Percentiles rank a stretch among this genome's conserved stretches.
These are phyloP conservation scores for Oryza punctata DNA, from an alignment of 176 grass and related monocot species.

Conservation along the genomic window DNA sequence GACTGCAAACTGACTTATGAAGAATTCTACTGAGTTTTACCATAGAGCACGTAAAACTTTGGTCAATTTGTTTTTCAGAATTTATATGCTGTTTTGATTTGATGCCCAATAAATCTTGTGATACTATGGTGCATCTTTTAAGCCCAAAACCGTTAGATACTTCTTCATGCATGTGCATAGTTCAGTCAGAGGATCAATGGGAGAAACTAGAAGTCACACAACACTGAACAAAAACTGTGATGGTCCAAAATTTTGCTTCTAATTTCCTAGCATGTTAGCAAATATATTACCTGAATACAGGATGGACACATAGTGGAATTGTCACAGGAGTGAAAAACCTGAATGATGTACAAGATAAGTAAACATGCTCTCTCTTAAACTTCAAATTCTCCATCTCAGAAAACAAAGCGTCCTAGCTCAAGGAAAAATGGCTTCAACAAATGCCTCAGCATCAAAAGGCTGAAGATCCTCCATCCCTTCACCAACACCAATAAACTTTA, in stretches of 20 bases:
- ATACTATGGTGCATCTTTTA: too few relatives aligned
- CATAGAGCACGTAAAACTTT: too few relatives aligned
- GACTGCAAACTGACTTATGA: too few relatives aligned
- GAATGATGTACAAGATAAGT: not conserved
- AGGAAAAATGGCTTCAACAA: conserved; percentile 93
- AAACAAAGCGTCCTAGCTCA: conserved; percentile 22
- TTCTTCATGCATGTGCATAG: too few relatives aligned
- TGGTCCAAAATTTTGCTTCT: conserved; percentile 11
- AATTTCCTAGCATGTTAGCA: conserved; percentile 11
- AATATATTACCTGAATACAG: conserved; percentile 16
- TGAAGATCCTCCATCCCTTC: conserved; percentile 97
- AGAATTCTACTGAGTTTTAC: too few relatives aligned
- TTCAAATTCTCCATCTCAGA: not conserved
- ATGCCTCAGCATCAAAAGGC: conserved; percentile 88
- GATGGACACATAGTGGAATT: not conserved
- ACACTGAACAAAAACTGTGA: not conserved
- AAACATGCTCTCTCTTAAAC: not conserved
- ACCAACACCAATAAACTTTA: conserved; percentile 92
- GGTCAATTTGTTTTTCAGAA: too few relatives aligned
- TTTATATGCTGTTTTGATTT: too few relatives aligned
- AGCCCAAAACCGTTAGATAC: too few relatives aligned
- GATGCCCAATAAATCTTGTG: too few relatives aligned
- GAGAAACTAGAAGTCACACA: not conserved
- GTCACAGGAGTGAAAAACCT: not conserved
- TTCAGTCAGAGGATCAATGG: not conserved